A percentile compares a stretch with the other conserved stretches of the same genome.
Evolutionary conservation across 768 basidiomycete species (phyloP).

Genomic region (Astraeus odoratus): DNA sequence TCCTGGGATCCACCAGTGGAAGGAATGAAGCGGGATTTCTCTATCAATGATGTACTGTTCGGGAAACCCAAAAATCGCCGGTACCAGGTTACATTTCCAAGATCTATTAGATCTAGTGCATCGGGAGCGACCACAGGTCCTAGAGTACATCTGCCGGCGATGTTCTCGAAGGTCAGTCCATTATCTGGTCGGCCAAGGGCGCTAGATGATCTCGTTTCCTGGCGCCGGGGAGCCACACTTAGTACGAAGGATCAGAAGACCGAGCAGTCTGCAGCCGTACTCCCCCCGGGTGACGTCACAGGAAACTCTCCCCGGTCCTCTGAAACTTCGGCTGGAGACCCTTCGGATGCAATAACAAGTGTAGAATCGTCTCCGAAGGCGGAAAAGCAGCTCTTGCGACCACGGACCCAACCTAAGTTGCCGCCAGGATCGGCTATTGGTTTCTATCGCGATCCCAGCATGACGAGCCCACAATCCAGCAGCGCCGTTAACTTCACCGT

Average conservation of each 20-base stretch:
- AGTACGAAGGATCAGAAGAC: constrained; percentile 10
- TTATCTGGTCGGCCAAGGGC: constrained; percentile 24
- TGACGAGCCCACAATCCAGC: constrained; percentile 42
- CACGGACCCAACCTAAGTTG: constrained; percentile 61
- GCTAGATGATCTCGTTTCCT: constrained; percentile 30
- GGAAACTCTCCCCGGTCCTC: constrained; percentile 62
- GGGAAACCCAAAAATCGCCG: constrained; percentile 31
- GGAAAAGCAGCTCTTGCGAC: constrained; percentile 29
- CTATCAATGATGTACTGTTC: constrained; percentile 62
- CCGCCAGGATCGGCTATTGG: constrained; percentile 66
- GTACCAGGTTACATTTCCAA: constrained; percentile 34
- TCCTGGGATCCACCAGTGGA: constrained; percentile 68
- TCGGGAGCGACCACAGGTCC: constrained; percentile 24
- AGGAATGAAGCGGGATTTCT: constrained; percentile 57
- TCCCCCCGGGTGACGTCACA: constrained; percentile 40
- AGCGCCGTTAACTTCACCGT: constrained; percentile 68
- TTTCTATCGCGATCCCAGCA: constrained; percentile 61
- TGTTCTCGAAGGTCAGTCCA: constrained; percentile 13
- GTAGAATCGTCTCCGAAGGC: constrained; percentile 26
- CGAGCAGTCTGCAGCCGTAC: constrained; percentile 5
- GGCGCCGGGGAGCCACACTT: constrained; percentile 31
- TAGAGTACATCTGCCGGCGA: constrained; percentile 35
- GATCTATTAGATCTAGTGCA: constrained; percentile 1
- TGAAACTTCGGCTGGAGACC: constrained; percentile 21
- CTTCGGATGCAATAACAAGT: constrained; percentile 25